Base-by-base conservation (phyloP, 2,329 filamentous ascomycete species). In the Claviceps digitariae region DNA sequence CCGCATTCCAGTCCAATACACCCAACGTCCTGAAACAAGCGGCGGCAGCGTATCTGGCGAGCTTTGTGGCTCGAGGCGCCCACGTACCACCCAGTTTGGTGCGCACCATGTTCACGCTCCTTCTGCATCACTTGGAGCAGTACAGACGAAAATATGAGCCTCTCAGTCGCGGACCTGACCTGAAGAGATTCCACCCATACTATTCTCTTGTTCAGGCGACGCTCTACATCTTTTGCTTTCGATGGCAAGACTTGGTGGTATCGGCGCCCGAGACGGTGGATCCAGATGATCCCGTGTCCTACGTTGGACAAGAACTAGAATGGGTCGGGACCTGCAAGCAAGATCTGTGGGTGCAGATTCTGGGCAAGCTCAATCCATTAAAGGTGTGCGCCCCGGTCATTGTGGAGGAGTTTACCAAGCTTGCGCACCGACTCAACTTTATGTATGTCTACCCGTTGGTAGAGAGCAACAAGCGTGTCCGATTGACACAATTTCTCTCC, bases 201-300 rank as follows among this genome's bases (percentile, higher is more conserved):
- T 96, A 96, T 67, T 83, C 87, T 20, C 82, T 90, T 48, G 82
- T 86, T n/a, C 90, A 96, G 67, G 90, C 90, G 1, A 75, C 94
- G 2, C 78, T 96, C 25, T 96, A 96, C 72, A 91, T 95, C 55
- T 96, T 95, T 64, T 98, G 93, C 73, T 98, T 98, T 74, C 84
- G 93, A 53, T 98, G 93, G 93, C 85, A 89, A 56, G 91, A 97
- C 63, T 75, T 98, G 48, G 85, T 88, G 53, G 74, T 79, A 21
- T 77, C 79, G 1, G 78, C 77, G 3, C 73, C 79, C 1, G 76
- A 82, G 55, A 74, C 70, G 56, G 77, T 79, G 54, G 86, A 80
- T 69, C 79, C 73, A 57, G 85, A 80, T 55, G 81, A 84, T 56
- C 72, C 74, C 12, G 71, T 75, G 1, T 79, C 77, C 1, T 83